Percentiles rank a stretch among this genome's conserved stretches.
Evolutionary conservation across 805 yeast genomes (phyloP).

Genomic region (Candida pseudofarinosa): DNA sequence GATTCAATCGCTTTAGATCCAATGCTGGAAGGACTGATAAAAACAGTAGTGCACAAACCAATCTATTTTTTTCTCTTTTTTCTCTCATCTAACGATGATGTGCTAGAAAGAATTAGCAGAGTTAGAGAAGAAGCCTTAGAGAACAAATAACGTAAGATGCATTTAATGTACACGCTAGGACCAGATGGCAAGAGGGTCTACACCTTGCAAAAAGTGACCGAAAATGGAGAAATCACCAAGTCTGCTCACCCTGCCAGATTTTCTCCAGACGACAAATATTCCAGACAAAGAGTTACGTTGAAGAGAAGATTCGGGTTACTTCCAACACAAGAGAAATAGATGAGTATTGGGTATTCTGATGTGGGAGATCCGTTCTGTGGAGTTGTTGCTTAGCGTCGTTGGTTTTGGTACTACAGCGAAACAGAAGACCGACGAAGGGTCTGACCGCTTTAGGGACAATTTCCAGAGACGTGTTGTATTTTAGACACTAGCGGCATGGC

Average conservation of each 20-base stretch:
- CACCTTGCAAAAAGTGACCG: conserved; percentile 81
- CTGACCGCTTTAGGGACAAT: too few relatives aligned
- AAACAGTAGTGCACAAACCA: background rate
- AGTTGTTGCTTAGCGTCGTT: background rate
- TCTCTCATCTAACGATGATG: background rate
- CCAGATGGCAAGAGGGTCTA: conserved; percentile 93
- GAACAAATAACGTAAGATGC: conserved; percentile 51
- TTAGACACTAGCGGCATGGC: background rate
- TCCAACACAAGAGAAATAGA: conserved; percentile 64
- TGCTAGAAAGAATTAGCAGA: background rate
- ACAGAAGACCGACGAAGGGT: too few relatives aligned
- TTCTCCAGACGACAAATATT: conserved; percentile 98
- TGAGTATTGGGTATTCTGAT: background rate
- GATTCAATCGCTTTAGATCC: background rate
- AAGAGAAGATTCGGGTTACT: conserved; percentile 89
- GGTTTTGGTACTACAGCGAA: background rate
- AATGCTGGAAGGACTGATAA: background rate
- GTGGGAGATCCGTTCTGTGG: background rate
- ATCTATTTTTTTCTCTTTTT: background rate
- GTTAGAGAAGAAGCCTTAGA: background rate
- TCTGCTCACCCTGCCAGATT: conserved; percentile 99
- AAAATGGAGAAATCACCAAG: conserved; percentile 90
- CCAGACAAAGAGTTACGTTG: conserved; percentile 97
- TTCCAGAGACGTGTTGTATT: background rate
- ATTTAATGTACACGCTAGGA: conserved; percentile 96